Evolutionary conservation across 2,329 filamentous ascomycete genomes (phyloP), one percentile per base, ranked within the genome.

Genomic region (Myriosclerotinia scirpicola): DNA sequence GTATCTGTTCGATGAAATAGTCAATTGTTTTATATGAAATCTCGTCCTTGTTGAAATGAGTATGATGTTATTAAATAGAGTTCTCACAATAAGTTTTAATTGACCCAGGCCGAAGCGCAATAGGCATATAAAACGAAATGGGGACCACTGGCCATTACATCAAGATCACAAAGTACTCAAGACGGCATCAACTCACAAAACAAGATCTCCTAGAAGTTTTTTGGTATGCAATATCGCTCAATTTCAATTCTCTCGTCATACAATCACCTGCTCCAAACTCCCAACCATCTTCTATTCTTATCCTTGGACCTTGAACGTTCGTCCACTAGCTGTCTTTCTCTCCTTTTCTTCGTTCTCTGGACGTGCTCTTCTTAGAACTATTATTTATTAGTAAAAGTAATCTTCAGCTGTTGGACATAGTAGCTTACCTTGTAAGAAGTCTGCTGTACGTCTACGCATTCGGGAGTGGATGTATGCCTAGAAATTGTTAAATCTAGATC

Each of bases 301-400:
- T 38, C 76, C 74, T 67, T 77, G 75, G 40, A 76, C 73, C 66
- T 76, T 88, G 86, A 99, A 99, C 54, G 93, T 96, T 75, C 95
- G 87, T 71, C 95, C 95, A 78, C 92, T 98, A 56, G 96, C 95
- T 67, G 95, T 99, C 87, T 99, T 99, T 76, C 92, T 89, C 81
- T 99, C 96, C 81, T 94, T 94, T 80, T 98, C 95, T 80, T 98
- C 94, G 74, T 90, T 93, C 78, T 99, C 95, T 54, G 95, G 96
- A 75, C 95, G 87, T 68, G 95, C 95, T 81, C 96, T 88, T 78
- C 96, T 94, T 71, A 99, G 85, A n/a, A 99, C 94, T 96, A 75
- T 42, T 60, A 5, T 61, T 72, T 55, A 73, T 84, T 72, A 84
- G 79, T 68, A 65, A 40, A 53, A 30, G 7, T 11, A 50, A 55